phyloP scores from a whole-genome alignment of 2,329 filamentous ascomycete species.

The Penicillium crustosum region DNA sequence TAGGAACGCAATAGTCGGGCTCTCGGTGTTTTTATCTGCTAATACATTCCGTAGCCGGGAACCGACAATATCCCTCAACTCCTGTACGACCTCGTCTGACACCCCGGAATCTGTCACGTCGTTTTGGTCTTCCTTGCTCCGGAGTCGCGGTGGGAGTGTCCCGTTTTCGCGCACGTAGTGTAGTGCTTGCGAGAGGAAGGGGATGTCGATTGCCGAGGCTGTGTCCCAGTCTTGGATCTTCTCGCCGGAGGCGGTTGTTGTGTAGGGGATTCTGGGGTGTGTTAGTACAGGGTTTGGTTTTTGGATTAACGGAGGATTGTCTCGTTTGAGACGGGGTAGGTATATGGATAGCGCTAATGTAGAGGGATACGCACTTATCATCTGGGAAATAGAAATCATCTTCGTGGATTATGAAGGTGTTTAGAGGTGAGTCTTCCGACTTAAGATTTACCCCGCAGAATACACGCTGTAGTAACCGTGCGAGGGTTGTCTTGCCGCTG shows the following conservation, averaged over 20 bases:
- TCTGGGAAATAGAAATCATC: slow-evolving; percentile 95
- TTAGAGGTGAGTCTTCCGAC: slow-evolving; percentile 10
- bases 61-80: slow-evolving; percentile 27
- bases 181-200: slow-evolving; percentile 66
- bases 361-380: slow-evolving; percentile 54
- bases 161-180: slow-evolving; percentile 69
- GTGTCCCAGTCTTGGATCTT: slow-evolving; percentile 90
- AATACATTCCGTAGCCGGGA: not conserved
- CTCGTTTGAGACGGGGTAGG: not conserved
- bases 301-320: not conserved
- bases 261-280: slow-evolving; percentile 43
- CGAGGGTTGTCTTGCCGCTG: slow-evolving; percentile 91
- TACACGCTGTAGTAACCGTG: slow-evolving; percentile 77
- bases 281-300: not conserved
- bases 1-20: slow-evolving; percentile 64
- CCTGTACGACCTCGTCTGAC: slow-evolving; percentile 23
- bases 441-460: slow-evolving; percentile 54
- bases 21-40: not conserved
- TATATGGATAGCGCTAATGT: not conserved
- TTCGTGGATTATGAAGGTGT: slow-evolving; percentile 77
- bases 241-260: slow-evolving; percentile 49
- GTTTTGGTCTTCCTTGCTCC: slow-evolving; percentile 61
- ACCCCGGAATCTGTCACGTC: slow-evolving; percentile 48
- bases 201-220: slow-evolving; percentile 71
- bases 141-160: slow-evolving; percentile 47